A percentile compares a stretch with the other conserved stretches of the same genome.
Evolutionary conservation across 1,284 basidiomycete genomes (phyloP).

Genomic region (Fistulinella cinereoalba): DNA sequence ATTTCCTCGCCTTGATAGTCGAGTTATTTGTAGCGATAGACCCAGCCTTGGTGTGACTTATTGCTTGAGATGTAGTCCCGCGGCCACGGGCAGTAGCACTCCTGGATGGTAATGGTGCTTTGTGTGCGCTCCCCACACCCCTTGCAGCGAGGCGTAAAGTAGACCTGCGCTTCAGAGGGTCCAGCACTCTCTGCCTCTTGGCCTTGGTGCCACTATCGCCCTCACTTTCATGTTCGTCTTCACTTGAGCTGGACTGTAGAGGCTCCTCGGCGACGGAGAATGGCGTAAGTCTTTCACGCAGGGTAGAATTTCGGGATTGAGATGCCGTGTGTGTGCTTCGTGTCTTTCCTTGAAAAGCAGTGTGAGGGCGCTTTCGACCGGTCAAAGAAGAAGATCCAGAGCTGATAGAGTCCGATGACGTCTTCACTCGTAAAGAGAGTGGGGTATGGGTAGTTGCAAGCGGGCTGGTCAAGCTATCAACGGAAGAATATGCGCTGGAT

Average conservation of each 20-base stretch:
- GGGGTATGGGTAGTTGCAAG: constrained; percentile 46
- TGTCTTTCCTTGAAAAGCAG: constrained; percentile 7
- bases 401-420: constrained; percentile 42
- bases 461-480: constrained; percentile 40
- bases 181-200: constrained; percentile 31
- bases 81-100: constrained; percentile 8
- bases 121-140: constrained; percentile 14
- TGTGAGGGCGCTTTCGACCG: constrained; percentile 35
- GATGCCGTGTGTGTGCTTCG: constrained; percentile 2
- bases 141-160: constrained; percentile 29
- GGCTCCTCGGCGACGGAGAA: constrained; percentile 8
- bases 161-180: constrained; percentile 26
- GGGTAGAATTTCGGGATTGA: constrained; percentile 23
- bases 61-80: constrained; percentile 8
- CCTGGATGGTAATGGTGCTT: constrained; percentile 12
- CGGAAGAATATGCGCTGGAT: constrained; percentile 38
- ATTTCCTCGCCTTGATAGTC: constrained; percentile 15
- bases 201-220: constrained; percentile 6
- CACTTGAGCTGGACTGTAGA: constrained; percentile 24
- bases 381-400: constrained; percentile 38
- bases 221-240: constrained; percentile 19
- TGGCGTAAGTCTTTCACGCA: constrained; percentile 22
- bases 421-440: constrained; percentile 44
- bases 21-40: constrained; percentile 10
- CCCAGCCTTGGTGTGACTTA: constrained; percentile 10